Conservation (phyloP, 305 asterid genomes). For the Plantago coronopus region DNA sequence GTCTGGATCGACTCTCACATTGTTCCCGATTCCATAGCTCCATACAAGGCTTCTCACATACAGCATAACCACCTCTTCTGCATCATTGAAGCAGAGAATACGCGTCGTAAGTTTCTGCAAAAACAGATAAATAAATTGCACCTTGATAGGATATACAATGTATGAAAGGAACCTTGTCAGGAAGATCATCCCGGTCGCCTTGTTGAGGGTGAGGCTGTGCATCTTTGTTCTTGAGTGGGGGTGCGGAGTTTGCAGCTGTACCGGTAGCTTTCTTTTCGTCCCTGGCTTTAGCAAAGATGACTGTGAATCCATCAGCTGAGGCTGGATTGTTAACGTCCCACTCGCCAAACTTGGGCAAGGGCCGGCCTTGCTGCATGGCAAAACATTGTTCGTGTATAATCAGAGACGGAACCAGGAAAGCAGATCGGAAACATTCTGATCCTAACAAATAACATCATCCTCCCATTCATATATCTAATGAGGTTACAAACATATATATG, state of each 20-base stretch:
- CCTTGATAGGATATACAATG: too few species aligned
- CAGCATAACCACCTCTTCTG: constrained; percentile 84
- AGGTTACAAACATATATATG: too few species aligned
- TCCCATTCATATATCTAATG: too few species aligned
- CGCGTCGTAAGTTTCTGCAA: too few species aligned
- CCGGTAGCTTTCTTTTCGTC: constrained; percentile 79
- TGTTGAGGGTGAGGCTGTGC: constrained; percentile 16
- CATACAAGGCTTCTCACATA: constrained; percentile 35
- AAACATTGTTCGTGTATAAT: too few species aligned
- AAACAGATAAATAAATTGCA: too few species aligned
- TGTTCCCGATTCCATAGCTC: constrained; percentile 20
- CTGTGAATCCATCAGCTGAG: constrained; percentile 89
- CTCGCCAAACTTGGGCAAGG: constrained; percentile 91
- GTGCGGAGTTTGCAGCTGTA: constrained; percentile 23
- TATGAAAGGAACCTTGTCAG: constrained; percentile 24
- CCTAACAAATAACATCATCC: too few species aligned
- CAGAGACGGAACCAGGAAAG: too few species aligned
- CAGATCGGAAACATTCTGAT: too few species aligned
- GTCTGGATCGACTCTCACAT: constrained; percentile 15
- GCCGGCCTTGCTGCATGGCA: constrained; percentile 58
- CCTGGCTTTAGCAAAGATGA: constrained; percentile 85
- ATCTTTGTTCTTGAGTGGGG: constrained; percentile 18
- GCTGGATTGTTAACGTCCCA: constrained; percentile 95
- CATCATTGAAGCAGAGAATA: constrained; percentile 10
- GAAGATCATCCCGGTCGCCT: constrained; percentile 5